phyloP scores from a whole-genome alignment of 208 protist genomes.

The Trypanosoma congolense region DNA sequence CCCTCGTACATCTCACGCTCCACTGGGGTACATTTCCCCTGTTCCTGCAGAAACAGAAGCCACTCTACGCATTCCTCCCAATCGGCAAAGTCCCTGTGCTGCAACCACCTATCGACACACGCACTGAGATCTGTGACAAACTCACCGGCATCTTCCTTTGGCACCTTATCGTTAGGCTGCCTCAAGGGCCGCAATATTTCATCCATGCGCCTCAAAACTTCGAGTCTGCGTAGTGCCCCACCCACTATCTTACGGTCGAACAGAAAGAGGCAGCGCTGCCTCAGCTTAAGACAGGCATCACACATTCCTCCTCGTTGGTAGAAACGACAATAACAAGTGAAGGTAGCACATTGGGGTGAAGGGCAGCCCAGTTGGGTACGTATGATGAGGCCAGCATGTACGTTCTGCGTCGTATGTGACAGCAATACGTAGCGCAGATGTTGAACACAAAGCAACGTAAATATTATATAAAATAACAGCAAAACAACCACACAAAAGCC shows the following conservation, averaged over 20 bases:
- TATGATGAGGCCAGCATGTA: too few species aligned
- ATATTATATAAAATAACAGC: too few species aligned
- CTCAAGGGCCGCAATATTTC: slow-evolving; percentile 5
- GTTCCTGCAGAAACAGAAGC: slow-evolving; percentile 34
- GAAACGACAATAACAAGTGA: background rate
- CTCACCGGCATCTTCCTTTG: background rate
- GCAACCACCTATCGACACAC: slow-evolving; percentile 3
- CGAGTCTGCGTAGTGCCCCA: slow-evolving; percentile 2
- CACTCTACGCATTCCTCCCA: slow-evolving; percentile 55
- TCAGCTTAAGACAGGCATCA: background rate
- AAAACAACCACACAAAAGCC: too few species aligned
- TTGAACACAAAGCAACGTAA: too few species aligned
- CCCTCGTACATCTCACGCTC: background rate
- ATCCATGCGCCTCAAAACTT: background rate
- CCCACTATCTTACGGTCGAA: slow-evolving; percentile 29
- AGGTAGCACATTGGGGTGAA: too few species aligned
- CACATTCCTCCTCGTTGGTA: background rate
- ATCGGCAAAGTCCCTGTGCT: slow-evolving; percentile 7
- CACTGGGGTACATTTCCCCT: background rate
- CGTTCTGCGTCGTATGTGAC: too few species aligned
- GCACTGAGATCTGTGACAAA: background rate
- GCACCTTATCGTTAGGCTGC: background rate
- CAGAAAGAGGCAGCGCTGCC: slow-evolving; percentile 68
- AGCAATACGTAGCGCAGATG: too few species aligned
- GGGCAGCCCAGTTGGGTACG: too few species aligned